Conservation (phyloP, 2,329 filamentous ascomycete species). For the Xylaria sp. region DNA sequence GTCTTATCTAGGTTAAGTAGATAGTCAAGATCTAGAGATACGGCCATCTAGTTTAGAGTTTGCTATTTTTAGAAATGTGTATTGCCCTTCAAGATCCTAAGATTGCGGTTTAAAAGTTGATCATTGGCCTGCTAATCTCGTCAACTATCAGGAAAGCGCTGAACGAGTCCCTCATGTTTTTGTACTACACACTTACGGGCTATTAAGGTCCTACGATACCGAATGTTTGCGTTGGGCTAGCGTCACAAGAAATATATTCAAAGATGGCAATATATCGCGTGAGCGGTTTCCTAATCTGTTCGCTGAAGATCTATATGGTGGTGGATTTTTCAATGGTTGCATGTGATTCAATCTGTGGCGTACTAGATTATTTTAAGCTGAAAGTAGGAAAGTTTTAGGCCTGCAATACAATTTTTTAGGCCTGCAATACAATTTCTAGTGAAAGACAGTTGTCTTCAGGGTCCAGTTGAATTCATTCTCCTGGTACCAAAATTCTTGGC, state of each 20-base stretch:
- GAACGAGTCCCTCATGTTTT: not conserved
- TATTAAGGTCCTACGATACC: not conserved
- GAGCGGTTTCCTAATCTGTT: conserved; percentile 10
- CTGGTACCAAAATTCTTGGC: not conserved
- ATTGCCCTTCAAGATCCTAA: not conserved
- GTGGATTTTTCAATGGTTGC: too few species aligned
- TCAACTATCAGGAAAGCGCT: not conserved
- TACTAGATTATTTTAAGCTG: not conserved
- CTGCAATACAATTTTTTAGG: not conserved
- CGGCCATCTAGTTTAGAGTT: not conserved
- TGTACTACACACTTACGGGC: not conserved
- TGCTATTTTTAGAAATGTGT: not conserved
- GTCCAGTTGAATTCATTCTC: not conserved
- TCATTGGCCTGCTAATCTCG: not conserved
- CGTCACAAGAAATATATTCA: not conserved
- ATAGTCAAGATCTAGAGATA: not conserved
- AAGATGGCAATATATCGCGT: conserved; percentile 6
- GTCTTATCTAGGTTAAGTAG: too few species aligned
- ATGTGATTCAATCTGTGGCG: not conserved
- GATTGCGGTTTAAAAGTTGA: not conserved
- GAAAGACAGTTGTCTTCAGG: not conserved
- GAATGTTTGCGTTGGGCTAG: not conserved
- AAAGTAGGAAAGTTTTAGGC: not conserved
- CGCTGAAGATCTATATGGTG: too few species aligned
- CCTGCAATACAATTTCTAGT: not conserved